These are phyloP conservation scores for Boletus reticuloceps DNA, from an alignment of 768 basidiomycete species.

Conservation along the genomic window DNA sequence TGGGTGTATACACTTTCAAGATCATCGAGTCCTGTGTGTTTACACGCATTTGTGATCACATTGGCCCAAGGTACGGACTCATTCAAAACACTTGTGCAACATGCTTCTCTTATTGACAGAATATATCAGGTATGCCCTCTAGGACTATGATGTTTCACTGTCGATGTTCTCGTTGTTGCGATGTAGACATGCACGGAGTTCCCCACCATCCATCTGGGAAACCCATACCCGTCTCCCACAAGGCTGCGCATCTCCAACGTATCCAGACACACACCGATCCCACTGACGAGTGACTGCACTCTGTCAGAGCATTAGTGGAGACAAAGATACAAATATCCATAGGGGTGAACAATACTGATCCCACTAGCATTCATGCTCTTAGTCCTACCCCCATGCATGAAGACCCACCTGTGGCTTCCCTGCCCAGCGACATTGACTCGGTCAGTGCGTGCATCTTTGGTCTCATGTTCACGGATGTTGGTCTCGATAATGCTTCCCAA, in stretches of 20 bases:
- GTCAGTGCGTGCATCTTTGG: not conserved
- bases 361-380: not conserved
- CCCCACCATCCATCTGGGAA: not conserved
- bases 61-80: no score
- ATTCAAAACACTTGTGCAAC: no score
- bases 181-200: not conserved
- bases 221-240: not conserved
- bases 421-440: not conserved
- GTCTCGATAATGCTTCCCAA: no score
- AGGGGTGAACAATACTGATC: not conserved
- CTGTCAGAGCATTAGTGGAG: not conserved
- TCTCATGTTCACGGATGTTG: not conserved
- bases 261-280: not conserved
- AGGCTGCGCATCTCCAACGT: not conserved
- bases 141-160: not conserved
- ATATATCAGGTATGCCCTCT: not conserved
- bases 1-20: no score
- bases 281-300: not conserved
- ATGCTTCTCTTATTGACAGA: no score
- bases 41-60: not conserved
- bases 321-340: not conserved
- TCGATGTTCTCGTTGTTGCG: not conserved
- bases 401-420: not conserved
- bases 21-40: no score
- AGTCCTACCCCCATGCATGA: not conserved